Evolutionary conservation across 495 filamentous ascomycete genomes (phyloP).

Genomic region (Aspergillus cristatus): DNA sequence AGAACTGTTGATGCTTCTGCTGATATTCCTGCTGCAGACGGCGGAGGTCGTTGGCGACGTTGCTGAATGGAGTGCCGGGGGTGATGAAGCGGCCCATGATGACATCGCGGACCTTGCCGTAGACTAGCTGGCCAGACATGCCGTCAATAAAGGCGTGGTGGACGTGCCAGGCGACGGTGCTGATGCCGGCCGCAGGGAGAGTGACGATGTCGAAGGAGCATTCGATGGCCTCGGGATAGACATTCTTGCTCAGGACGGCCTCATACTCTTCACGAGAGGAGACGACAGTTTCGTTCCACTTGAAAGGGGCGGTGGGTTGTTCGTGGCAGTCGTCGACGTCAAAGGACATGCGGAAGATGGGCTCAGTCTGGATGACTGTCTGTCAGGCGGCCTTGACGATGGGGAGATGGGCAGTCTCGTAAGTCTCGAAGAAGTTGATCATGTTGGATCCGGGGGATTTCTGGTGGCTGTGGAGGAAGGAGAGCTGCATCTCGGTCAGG

Average conservation of each 20-base stretch:
- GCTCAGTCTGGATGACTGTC: neutral
- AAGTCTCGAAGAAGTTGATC: neutral
- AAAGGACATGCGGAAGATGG: neutral
- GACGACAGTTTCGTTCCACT: neutral
- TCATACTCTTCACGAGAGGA: neutral
- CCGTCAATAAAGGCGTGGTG: neutral
- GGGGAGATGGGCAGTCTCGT: neutral
- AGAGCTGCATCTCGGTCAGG: neutral
- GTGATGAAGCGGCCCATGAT: neutral
- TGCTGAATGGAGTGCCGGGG: neutral
- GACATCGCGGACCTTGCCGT: neutral
- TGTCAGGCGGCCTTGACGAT: neutral
- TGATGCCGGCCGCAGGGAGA: neutral
- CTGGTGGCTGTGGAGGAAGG: constrained; percentile 1
- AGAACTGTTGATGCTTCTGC: neutral
- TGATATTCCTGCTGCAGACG: neutral
- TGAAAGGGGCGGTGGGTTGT: neutral
- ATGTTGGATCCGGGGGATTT: neutral
- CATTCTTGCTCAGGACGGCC: neutral
- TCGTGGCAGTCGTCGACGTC: neutral
- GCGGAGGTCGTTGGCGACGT: neutral
- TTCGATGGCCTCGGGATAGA: neutral
- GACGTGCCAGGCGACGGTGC: neutral
- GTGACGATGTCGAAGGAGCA: neutral
- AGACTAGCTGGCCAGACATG: neutral